Base-by-base conservation (phyloP, 768 basidiomycete species). In the Scleroderma citrinum region DNA sequence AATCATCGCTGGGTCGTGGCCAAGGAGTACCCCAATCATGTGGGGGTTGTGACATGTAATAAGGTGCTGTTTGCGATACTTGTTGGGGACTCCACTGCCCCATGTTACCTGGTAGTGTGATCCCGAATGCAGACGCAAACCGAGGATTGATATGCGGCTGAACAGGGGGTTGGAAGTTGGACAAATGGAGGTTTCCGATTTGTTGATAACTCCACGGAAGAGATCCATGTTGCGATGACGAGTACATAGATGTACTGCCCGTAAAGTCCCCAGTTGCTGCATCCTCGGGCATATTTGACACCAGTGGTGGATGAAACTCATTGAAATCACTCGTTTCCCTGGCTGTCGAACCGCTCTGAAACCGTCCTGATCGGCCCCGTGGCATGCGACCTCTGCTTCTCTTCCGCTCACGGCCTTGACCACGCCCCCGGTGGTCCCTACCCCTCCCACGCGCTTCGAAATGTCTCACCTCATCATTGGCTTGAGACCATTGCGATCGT, bases 111-210 rank as follows among this genome's bases (percentile, higher is more conserved):
- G 20, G 62, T 17, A 44, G 57, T 43, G 73, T 69, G 49, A 82
- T 62, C 21, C 81, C 84, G 53, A 87, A 85, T 24, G 69, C 69
- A 29, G 78, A 76, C 13, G 86, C 85, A 64, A 91, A 90, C 11
- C 82, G 76, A 8, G 88, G 88, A 57, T 91, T 90, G 50, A 91
- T 90, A 59, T 91, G 88, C 6, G 88, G 88, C 55, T 88, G 85
- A n/a, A 88, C 71, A 59, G 72, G 60, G 26, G 59, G 53, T 40
- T 60, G 65, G 16, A 60, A 63, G 46, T 48, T 48, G 44, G 56
- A 49, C 7, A 57, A 26, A 30, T 19, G 47, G 3, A 52, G 40
- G 38, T 36, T 43, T 30, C 36, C 54, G 20, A 34, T 24, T 29
- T 42, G 55, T 2, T 53, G 53, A 49, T 51, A 53, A 26, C 47